Percentiles rank a stretch among this genome's conserved stretches.
Evolutionary conservation across 2,329 filamentous ascomycete genomes (phyloP).

Genomic region (Fusarium sp.): DNA sequence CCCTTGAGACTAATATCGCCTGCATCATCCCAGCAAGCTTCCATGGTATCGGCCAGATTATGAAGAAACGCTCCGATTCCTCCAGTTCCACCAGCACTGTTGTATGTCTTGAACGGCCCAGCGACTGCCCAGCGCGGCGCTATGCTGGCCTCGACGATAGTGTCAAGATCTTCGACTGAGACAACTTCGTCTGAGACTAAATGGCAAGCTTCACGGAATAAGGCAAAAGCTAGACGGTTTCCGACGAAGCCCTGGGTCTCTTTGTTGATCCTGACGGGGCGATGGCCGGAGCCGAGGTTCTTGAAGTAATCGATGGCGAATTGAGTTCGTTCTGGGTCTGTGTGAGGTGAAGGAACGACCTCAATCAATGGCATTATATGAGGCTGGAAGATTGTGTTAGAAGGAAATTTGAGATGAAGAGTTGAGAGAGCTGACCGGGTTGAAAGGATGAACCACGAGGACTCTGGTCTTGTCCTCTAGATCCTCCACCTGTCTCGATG

Average conservation of each 20-base stretch:
- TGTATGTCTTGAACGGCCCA: constrained; percentile 38
- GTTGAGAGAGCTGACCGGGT: background rate
- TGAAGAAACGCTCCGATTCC: constrained; percentile 34
- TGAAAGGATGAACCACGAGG: constrained; percentile 34
- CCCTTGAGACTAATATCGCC: constrained; percentile 20
- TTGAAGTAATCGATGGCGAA: constrained; percentile 31
- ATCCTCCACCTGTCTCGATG: constrained; percentile 27
- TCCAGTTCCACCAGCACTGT: constrained; percentile 33
- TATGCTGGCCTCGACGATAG: constrained; percentile 41
- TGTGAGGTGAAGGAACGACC: constrained; percentile 26
- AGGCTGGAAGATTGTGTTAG: background rate
- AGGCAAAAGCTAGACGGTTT: constrained; percentile 27
- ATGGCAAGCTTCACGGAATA: constrained; percentile 31
- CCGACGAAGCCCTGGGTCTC: constrained; percentile 32
- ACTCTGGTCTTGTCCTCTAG: constrained; percentile 18
- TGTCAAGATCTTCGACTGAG: constrained; percentile 45
- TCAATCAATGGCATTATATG: constrained; percentile 38
- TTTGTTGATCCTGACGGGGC: constrained; percentile 31
- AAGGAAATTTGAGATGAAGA: fast-evolving
- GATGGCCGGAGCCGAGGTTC: constrained; percentile 20
- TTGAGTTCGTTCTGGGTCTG: background rate
- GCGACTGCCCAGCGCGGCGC: constrained; percentile 38
- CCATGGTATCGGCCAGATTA: constrained; percentile 28
- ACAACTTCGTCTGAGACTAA: constrained; percentile 20
- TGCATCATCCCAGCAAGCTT: constrained; percentile 28